Conservation (phyloP, 768 basidiomycete genomes). For the Amanita pseudoporphyria region DNA sequence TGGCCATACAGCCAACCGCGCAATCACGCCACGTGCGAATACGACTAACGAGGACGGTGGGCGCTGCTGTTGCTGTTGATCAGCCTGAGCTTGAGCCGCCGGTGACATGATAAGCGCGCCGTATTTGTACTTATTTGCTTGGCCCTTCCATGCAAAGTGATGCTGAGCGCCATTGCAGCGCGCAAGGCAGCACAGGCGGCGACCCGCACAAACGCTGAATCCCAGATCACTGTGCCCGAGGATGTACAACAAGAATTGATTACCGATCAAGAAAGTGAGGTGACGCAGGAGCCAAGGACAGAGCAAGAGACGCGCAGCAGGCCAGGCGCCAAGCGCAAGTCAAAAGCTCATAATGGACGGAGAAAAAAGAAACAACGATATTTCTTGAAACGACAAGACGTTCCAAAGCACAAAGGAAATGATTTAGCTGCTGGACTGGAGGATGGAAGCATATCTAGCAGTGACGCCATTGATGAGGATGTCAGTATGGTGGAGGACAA, state of each 20-base stretch:
- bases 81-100: too few species aligned
- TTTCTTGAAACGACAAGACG: constrained; percentile 22
- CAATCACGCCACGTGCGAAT: constrained; percentile 82
- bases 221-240: not conserved
- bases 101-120: not conserved
- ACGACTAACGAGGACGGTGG: constrained; percentile 44
- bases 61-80: constrained; percentile 10
- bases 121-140: constrained; percentile 6
- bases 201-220: not conserved
- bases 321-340: not conserved
- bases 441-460: constrained; percentile 23
- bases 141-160: constrained; percentile 14
- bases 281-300: constrained; percentile 8
- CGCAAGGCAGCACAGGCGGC: constrained; percentile 47
- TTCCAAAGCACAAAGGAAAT: constrained; percentile 27
- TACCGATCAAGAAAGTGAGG: constrained; percentile 13
- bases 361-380: constrained; percentile 21
- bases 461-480: constrained; percentile 11
- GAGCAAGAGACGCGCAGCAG: not conserved
- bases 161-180: constrained; percentile 70
- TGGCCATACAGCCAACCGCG: constrained; percentile 77
- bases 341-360: not conserved
- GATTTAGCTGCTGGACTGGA: constrained; percentile 29
- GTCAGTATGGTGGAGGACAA: constrained; percentile 9
- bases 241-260: not conserved